Evolutionary conservation across 306 rosid genomes (phyloP).

Genomic region (Herpetospermum pedunculosum): DNA sequence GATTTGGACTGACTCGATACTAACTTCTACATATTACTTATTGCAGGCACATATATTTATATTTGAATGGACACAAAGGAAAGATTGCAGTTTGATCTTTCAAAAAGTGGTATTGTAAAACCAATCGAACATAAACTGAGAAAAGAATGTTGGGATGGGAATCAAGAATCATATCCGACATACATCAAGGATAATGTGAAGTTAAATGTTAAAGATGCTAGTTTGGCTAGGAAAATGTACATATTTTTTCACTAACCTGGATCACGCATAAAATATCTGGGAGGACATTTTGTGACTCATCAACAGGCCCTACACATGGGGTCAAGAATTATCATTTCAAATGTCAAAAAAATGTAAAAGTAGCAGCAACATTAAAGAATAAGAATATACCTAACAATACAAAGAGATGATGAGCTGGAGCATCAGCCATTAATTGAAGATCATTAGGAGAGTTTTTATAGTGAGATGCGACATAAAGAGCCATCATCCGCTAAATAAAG

Average conservation of each 20-base stretch:
- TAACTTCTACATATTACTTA: too few relatives aligned
- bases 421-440: slow-evolving; percentile 90
- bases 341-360: background rate
- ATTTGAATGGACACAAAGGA: background rate
- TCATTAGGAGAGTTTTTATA: slow-evolving; percentile 97
- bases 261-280: slow-evolving; percentile 94
- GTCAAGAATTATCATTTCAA: background rate
- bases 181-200: background rate
- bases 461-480: slow-evolving; percentile 82
- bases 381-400: slow-evolving; percentile 71
- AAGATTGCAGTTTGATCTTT: background rate
- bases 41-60: background rate
- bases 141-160: background rate
- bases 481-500: slow-evolving; percentile 83
- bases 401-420: slow-evolving; percentile 94
- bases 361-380: background rate
- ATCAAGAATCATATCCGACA: background rate
- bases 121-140: background rate
- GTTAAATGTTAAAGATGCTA: background rate
- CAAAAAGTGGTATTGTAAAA: background rate
- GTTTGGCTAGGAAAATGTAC: background rate
- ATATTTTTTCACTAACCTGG: slow-evolving; percentile 39
- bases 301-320: slow-evolving; percentile 68
- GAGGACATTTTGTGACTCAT: slow-evolving; percentile 71
- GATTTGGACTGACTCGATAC: too few relatives aligned